Percentiles rank a stretch among this genome's conserved stretches.
These are phyloP conservation scores for Clohesyomyces aquaticus DNA, from an alignment of 495 filamentous ascomycete genomes.

Conservation along the genomic window DNA sequence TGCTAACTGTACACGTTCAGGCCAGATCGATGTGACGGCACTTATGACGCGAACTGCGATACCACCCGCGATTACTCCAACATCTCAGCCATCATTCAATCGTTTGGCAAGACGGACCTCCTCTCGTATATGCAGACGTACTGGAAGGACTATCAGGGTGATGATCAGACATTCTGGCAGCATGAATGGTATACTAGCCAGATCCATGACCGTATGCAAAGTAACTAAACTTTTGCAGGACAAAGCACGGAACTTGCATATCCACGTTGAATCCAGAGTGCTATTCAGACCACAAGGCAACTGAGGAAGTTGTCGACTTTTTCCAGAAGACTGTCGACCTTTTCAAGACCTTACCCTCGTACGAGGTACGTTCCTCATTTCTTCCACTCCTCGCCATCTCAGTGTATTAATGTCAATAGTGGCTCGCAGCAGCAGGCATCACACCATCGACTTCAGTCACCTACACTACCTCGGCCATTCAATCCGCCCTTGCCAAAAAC, in stretches of 20 bases:
- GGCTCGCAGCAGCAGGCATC: conserved; percentile 66
- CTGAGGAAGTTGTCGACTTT: conserved; percentile 66
- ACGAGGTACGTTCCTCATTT: conserved; percentile 51
- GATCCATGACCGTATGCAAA: too few species aligned
- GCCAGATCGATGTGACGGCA: conserved; percentile 88
- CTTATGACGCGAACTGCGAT: conserved; percentile 75
- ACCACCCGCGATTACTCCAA: conserved; percentile 67
- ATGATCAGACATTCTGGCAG: conserved; percentile 73
- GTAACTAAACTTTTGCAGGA: too few species aligned
- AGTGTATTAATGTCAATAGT: conserved; percentile 43
- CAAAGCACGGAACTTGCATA: conserved; percentile 80
- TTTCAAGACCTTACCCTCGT: conserved; percentile 67
- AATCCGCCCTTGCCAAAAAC: conserved; percentile 59
- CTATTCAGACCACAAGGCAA: conserved; percentile 66
- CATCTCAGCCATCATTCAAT: conserved; percentile 67
- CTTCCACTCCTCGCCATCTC: background rate
- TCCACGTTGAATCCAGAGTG: conserved; percentile 71
- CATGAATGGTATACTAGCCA: too few species aligned
- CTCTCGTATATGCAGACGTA: conserved; percentile 75
- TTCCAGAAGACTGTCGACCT: conserved; percentile 61
- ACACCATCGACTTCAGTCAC: conserved; percentile 61
- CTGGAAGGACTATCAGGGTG: conserved; percentile 71
- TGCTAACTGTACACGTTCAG: conserved; percentile 17
- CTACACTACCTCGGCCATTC: conserved; percentile 67
- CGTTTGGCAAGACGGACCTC: conserved; percentile 63